Percentiles rank a stretch among this genome's conserved stretches.
Evolutionary conservation across 1,284 basidiomycete genomes (phyloP).

Genomic region (Peniophora sp.): DNA sequence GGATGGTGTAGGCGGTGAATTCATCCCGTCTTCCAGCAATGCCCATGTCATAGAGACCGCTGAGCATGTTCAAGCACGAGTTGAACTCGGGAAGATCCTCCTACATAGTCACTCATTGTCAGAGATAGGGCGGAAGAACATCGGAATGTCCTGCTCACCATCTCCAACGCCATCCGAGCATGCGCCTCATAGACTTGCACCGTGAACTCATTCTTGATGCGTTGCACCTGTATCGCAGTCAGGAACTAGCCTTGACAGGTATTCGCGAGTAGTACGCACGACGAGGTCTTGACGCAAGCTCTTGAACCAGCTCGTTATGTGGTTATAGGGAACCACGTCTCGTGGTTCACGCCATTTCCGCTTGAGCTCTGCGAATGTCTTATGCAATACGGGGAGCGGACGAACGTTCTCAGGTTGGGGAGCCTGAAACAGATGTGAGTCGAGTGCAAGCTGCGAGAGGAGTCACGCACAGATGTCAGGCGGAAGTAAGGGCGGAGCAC

Average conservation of each 20-base stretch:
- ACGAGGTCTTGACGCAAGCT: conserved; percentile 96
- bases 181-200: conserved; percentile 98
- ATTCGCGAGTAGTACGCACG: conserved; percentile 42
- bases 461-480: conserved; percentile 73
- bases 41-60: conserved; percentile 87
- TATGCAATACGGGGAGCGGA: conserved; percentile 77
- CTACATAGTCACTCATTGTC: conserved; percentile 32
- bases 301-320: conserved; percentile 98
- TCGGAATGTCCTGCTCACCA: conserved; percentile 41
- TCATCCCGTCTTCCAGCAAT: conserved; percentile 89
- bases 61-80: conserved; percentile 91
- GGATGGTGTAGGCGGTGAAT: conserved; percentile 95
- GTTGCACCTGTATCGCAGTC: conserved; percentile 73
- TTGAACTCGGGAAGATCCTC: conserved; percentile 99
- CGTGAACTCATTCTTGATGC: conserved; percentile 98
- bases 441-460: not conserved
- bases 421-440: conserved; percentile 45
- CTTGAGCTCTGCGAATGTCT: conserved; percentile 85
- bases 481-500: conserved; percentile 96
- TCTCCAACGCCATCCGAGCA: conserved; percentile 93
- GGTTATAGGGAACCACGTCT: conserved; percentile 62
- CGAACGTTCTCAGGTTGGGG: conserved; percentile 93
- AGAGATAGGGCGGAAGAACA: conserved; percentile 5
- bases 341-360: conserved; percentile 77
- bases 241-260: conserved; percentile 11